These are phyloP conservation scores for Vitis cinerea DNA, from an alignment of 164 flowering plant species.

Conservation along the genomic window DNA sequence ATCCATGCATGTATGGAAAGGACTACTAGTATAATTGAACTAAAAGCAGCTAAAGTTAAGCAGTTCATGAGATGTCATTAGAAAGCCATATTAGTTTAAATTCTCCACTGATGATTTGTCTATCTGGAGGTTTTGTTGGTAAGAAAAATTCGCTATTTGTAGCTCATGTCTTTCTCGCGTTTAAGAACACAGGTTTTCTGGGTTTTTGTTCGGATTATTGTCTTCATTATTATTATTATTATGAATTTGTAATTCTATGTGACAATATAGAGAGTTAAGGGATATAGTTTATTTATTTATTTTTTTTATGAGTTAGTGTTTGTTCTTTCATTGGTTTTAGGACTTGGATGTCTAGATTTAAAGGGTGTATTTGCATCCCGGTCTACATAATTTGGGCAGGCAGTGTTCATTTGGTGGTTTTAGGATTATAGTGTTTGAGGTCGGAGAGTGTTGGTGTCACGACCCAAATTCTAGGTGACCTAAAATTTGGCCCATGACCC, in stretches of 20 bases:
- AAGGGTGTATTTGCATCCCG: background rate
- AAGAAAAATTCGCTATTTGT: background rate
- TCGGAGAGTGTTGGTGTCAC: conserved; percentile 5
- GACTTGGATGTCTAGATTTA: conserved; percentile 8
- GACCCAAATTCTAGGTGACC: too few relatives aligned
- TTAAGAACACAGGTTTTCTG: conserved; percentile 3
- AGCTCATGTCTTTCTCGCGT: background rate
- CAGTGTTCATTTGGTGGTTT: background rate
- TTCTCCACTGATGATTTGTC: too few relatives aligned
- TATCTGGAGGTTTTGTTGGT: too few relatives aligned
- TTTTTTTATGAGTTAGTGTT: background rate
- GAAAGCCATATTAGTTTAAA: too few relatives aligned
- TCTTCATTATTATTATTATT: background rate
- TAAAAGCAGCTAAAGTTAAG: too few relatives aligned
- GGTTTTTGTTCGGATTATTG: conserved; percentile 8
- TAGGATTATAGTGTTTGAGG: conserved; percentile 9
- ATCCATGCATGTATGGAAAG: too few relatives aligned
- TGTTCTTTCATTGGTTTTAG: conserved; percentile 6
- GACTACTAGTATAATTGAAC: too few relatives aligned
- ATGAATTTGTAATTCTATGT: background rate
- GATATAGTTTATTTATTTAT: too few relatives aligned
- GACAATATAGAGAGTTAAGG: background rate
- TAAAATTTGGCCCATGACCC: too few relatives aligned
- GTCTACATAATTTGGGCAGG: background rate
- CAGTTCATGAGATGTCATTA: too few relatives aligned